These are phyloP conservation scores for Collybia sp. DNA, from an alignment of 768 basidiomycete genomes.

Conservation along the genomic window DNA sequence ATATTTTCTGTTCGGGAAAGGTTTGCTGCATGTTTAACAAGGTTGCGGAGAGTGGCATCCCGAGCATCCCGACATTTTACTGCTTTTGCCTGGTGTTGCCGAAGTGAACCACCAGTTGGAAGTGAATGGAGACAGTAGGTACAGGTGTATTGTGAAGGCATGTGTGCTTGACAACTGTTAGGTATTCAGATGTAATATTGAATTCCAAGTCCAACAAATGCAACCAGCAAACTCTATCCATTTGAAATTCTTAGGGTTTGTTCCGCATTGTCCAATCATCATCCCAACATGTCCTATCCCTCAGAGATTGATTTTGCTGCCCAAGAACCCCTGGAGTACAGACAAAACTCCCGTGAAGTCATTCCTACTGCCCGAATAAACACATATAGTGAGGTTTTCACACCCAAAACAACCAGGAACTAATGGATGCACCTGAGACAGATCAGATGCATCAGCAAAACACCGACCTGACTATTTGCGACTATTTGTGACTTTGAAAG, in stretches of 20 bases:
- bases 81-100: neutral
- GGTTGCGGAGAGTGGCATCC: neutral
- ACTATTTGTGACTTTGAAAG: too few species aligned
- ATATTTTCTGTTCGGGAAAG: neutral
- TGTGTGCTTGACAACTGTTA: slow-evolving; percentile 7
- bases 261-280: slow-evolving; percentile 12
- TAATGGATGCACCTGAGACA: too few species aligned
- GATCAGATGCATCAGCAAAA: too few species aligned
- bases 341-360: neutral
- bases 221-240: neutral
- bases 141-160: neutral
- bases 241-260: too few species aligned
- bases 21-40: neutral
- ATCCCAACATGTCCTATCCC: neutral
- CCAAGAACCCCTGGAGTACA: neutral
- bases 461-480: too few species aligned
- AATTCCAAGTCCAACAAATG: slow-evolving; percentile 3
- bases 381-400: neutral
- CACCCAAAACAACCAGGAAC: too few species aligned
- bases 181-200: slow-evolving; percentile 14
- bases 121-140: neutral
- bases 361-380: neutral
- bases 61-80: neutral
- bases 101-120: neutral
- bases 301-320: neutral